Conservation (phyloP, 306 rosid species). For the Senna siamea region DNA sequence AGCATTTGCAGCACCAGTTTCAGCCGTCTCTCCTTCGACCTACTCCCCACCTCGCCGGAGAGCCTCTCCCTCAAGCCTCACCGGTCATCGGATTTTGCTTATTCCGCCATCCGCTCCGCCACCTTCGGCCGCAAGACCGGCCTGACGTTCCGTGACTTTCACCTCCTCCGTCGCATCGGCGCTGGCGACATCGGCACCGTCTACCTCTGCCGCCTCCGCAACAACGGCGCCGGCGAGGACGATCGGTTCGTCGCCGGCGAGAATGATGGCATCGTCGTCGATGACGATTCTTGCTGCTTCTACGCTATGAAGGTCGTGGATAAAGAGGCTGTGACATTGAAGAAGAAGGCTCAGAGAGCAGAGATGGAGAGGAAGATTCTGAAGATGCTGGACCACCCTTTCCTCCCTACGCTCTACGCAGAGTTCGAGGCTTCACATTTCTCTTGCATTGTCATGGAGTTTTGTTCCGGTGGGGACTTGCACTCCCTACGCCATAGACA, state of each 20-base stretch:
- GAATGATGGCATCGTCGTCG: conserved; percentile 24
- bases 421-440: conserved; percentile 93
- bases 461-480: conserved; percentile 87
- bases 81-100: conserved; percentile 90
- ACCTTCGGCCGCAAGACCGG: conserved; percentile 50
- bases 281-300: conserved; percentile 35
- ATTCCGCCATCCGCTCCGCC: conserved; percentile 76
- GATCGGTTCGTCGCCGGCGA: conserved; percentile 27
- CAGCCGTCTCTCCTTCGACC: conserved; percentile 91
- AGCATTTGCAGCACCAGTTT: conserved; percentile 80
- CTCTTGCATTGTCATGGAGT: conserved; percentile 99
- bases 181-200: conserved; percentile 96
- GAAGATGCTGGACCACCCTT: conserved; percentile 95
- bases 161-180: conserved; percentile 79
- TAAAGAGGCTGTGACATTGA: conserved; percentile 75
- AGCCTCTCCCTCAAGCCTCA: conserved; percentile 72
- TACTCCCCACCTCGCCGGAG: conserved; percentile 52
- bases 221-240: neutral
- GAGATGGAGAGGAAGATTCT: conserved; percentile 93
- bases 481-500: conserved; percentile 84
- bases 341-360: conserved; percentile 82
- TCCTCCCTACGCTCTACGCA: conserved; percentile 84
- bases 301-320: conserved; percentile 99
- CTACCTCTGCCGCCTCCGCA: conserved; percentile 72
- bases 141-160: conserved; percentile 82